Evolutionary conservation across 169 alveolate species (phyloP).

Genomic region (Plasmodium malariae): DNA sequence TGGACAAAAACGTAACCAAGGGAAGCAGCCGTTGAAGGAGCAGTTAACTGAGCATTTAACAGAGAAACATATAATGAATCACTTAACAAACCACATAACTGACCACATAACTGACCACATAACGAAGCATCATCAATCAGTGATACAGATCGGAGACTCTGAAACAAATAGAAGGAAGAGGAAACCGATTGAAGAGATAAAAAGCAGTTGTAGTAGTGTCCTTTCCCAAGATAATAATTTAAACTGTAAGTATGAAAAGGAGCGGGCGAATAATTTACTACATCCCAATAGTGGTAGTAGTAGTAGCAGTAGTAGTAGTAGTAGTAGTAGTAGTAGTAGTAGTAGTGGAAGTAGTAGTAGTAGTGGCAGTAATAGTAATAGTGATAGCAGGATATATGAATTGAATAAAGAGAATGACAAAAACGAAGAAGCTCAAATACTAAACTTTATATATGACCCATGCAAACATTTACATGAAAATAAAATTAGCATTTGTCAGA

Average conservation of each 20-base stretch:
- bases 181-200: not conserved
- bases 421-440: slow-evolving; percentile 30
- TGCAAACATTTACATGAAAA: slow-evolving; percentile 52
- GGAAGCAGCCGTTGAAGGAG: too few relatives aligned
- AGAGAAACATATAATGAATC: too few relatives aligned
- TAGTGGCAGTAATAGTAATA: not conserved
- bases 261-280: too few relatives aligned
- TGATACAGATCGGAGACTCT: too few relatives aligned
- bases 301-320: not conserved
- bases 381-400: slow-evolving; percentile 1
- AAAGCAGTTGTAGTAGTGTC: not conserved
- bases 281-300: too few relatives aligned
- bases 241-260: not conserved
- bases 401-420: not conserved
- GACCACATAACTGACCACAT: too few relatives aligned
- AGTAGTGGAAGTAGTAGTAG: not conserved
- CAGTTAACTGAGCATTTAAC: too few relatives aligned
- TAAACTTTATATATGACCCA: slow-evolving; percentile 58
- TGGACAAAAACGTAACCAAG: too few relatives aligned
- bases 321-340: not conserved
- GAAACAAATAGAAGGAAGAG: too few relatives aligned
- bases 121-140: too few relatives aligned
- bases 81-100: too few relatives aligned
- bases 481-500: slow-evolving; percentile 2
- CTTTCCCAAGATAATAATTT: not conserved